Percentiles rank a stretch among this genome's conserved stretches.
These are phyloP conservation scores for Tricholoma bakamatsutake DNA, from an alignment of 768 basidiomycete species.

Conservation along the genomic window DNA sequence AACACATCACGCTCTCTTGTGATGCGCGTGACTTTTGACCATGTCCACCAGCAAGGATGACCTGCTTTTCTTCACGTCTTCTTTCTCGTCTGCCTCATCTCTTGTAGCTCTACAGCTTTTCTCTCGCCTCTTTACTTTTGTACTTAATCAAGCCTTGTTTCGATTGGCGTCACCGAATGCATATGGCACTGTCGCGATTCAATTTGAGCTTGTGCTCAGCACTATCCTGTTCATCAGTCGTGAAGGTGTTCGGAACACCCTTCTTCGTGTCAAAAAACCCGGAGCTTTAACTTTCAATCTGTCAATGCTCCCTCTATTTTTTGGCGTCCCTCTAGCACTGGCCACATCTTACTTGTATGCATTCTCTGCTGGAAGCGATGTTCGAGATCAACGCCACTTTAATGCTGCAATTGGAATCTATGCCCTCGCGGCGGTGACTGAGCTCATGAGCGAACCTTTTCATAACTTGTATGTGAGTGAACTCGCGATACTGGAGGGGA, in stretches of 20 bases:
- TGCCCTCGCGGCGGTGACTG: constrained; percentile 64
- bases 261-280: constrained; percentile 50
- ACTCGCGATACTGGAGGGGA: background rate
- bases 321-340: constrained; percentile 64
- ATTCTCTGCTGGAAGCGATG: constrained; percentile 43
- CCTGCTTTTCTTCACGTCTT: constrained; percentile 23
- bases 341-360: constrained; percentile 49
- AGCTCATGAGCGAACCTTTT: constrained; percentile 80
- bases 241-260: constrained; percentile 87
- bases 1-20: too few species aligned
- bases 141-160: constrained; percentile 82
- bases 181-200: constrained; percentile 88
- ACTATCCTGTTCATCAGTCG: constrained; percentile 89
- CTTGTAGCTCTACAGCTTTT: constrained; percentile 84
- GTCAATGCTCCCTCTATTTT: constrained; percentile 58
- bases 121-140: constrained; percentile 81
- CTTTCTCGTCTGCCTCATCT: constrained; percentile 45
- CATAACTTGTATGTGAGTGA: constrained; percentile 53
- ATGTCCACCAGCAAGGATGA: constrained; percentile 11
- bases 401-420: constrained; percentile 59
- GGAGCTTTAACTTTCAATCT: constrained; percentile 33
- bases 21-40: background rate
- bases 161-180: constrained; percentile 79
- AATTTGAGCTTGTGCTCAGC: constrained; percentile 87
- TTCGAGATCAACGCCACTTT: constrained; percentile 62